Percentiles rank a stretch among this genome's conserved stretches.
Evolutionary conservation across 495 filamentous ascomycete genomes (phyloP).

Genomic region (Aspergillus asperescens): DNA sequence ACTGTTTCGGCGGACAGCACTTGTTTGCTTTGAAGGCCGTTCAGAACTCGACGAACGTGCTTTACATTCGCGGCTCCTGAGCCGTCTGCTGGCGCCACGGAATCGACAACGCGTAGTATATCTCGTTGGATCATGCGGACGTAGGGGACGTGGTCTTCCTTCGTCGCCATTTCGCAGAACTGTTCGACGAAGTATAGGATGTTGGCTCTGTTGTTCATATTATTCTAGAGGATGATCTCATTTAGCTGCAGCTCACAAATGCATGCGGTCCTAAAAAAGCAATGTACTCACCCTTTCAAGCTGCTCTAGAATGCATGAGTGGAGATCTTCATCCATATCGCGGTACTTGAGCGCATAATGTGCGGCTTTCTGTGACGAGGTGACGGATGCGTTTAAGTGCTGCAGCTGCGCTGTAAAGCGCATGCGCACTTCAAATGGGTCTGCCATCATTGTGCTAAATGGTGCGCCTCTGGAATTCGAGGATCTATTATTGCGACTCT

Average conservation of each 20-base stretch:
- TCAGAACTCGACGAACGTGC: slow-evolving; percentile 76
- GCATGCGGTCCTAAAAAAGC: neutral
- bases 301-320: slow-evolving; percentile 94
- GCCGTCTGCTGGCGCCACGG: slow-evolving; percentile 74
- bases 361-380: slow-evolving; percentile 85
- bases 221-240: slow-evolving; percentile 50
- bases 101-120: slow-evolving; percentile 81
- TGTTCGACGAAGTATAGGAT: slow-evolving; percentile 99
- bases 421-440: slow-evolving; percentile 98
- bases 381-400: slow-evolving; percentile 81
- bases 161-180: slow-evolving; percentile 78
- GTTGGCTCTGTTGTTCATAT: slow-evolving; percentile 95
- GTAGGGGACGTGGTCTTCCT: slow-evolving; percentile 69
- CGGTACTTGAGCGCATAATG: slow-evolving; percentile 89
- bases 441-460: slow-evolving; percentile 56
- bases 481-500: too few relatives aligned
- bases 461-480: neutral
- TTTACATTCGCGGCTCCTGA: slow-evolving; percentile 91
- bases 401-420: slow-evolving; percentile 86
- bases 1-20: slow-evolving; percentile 66
- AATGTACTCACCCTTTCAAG: slow-evolving; percentile 62
- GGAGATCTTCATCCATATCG: slow-evolving; percentile 92
- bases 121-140: slow-evolving; percentile 92
- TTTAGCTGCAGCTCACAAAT: neutral
- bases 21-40: slow-evolving; percentile 58